These are phyloP conservation scores for Colletotrichum musae DNA, from an alignment of 2,329 filamentous ascomycete species.

Conservation along the genomic window DNA sequence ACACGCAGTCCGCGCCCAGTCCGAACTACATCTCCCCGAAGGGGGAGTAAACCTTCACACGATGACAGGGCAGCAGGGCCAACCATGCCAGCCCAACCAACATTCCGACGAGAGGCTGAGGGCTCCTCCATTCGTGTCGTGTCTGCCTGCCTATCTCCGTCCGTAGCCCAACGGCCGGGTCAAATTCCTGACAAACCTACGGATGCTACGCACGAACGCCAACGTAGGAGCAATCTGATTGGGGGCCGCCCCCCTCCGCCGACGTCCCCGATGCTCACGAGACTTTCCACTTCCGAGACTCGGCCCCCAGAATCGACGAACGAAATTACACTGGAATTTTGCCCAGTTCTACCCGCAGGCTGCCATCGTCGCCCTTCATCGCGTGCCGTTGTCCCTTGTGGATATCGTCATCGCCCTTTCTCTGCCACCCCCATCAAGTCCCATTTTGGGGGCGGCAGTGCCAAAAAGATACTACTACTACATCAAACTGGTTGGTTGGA, in stretches of 20 bases:
- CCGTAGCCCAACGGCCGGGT: background rate
- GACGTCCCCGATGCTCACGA: background rate
- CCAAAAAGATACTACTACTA: background rate
- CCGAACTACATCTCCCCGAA: too few species aligned
- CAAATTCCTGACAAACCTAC: too few species aligned
- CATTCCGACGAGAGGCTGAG: too few species aligned
- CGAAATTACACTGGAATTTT: background rate
- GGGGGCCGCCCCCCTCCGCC: too few species aligned
- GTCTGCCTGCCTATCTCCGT: background rate
- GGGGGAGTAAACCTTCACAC: too few species aligned
- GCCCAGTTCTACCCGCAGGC: background rate
- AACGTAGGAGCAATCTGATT: background rate
- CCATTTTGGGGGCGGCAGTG: background rate
- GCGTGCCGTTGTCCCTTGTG: background rate
- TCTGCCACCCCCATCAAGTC: conserved; percentile 1
- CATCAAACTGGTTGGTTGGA: background rate
- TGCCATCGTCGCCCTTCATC: conserved; percentile 4
- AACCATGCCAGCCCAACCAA: too few species aligned
- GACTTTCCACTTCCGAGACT: background rate
- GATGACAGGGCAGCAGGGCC: too few species aligned
- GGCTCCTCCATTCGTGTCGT: too few species aligned
- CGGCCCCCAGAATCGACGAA: background rate
- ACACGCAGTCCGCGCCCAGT: too few species aligned
- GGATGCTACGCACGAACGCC: too few species aligned
- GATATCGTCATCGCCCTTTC: background rate